A percentile compares a stretch with the other conserved stretches of the same genome.
Evolutionary conservation across 116 monocot species (phyloP).

Genomic region (Iris pallida): DNA sequence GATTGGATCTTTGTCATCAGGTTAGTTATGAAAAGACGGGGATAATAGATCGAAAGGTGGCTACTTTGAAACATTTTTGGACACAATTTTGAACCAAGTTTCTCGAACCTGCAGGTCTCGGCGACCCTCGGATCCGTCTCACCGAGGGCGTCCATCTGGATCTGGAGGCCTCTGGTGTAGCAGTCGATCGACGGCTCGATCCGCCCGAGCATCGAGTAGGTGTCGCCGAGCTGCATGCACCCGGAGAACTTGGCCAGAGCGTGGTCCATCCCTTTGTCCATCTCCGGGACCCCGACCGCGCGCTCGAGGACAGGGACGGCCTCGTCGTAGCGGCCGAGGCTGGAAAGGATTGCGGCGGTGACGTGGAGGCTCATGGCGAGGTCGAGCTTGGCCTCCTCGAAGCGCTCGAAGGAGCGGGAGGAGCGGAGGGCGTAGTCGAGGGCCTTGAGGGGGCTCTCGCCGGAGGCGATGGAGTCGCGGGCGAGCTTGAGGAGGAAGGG

Average conservation of each 20-base stretch:
- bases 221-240: slow-evolving; percentile 97
- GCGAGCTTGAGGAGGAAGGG: slow-evolving; percentile 91
- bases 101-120: slow-evolving; percentile 79
- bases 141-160: slow-evolving; percentile 79
- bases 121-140: slow-evolving; percentile 88
- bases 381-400: slow-evolving; percentile 46
- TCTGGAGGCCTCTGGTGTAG: slow-evolving; percentile 73
- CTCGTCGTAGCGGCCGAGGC: slow-evolving; percentile 69
- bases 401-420: slow-evolving; percentile 70
- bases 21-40: neutral
- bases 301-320: slow-evolving; percentile 80
- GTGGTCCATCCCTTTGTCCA: slow-evolving; percentile 43
- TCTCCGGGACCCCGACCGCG: slow-evolving; percentile 67
- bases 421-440: slow-evolving; percentile 88
- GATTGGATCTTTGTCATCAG: neutral
- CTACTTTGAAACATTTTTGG: no score
- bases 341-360: slow-evolving; percentile 84
- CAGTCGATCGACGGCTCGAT: slow-evolving; percentile 72
- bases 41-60: no score
- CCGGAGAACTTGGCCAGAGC: slow-evolving; percentile 90
- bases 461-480: slow-evolving; percentile 86
- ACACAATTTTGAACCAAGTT: neutral
- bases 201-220: slow-evolving; percentile 83
- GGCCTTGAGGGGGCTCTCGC: slow-evolving; percentile 73
- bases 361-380: slow-evolving; percentile 96